Percentiles rank a stretch among this genome's conserved stretches.
These are phyloP conservation scores for Oryza coarctata DNA, from an alignment of 176 grass and related monocot species.

Conservation along the genomic window DNA sequence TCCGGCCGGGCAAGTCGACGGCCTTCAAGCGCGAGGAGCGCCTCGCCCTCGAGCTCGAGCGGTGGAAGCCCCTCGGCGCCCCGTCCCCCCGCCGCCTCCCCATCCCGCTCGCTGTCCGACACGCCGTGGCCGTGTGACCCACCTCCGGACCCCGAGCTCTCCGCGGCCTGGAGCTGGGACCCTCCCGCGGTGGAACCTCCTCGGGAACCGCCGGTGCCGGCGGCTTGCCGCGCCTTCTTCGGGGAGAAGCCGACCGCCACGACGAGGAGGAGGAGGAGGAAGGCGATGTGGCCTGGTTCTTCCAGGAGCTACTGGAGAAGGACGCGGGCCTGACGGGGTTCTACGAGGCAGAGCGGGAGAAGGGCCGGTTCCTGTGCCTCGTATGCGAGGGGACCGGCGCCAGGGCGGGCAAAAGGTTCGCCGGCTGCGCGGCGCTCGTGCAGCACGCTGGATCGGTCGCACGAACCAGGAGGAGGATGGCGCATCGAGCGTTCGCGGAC, in stretches of 20 bases:
- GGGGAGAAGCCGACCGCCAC: neutral
- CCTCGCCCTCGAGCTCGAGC: slow-evolving; percentile 43
- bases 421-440: slow-evolving; percentile 61
- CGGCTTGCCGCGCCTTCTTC: slow-evolving; percentile 49
- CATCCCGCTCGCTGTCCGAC: slow-evolving; percentile 17
- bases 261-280: slow-evolving; percentile 15
- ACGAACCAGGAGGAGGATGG: slow-evolving; percentile 41
- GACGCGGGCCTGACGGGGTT: slow-evolving; percentile 48
- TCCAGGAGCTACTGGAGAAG: slow-evolving; percentile 49
- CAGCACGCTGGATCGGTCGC: slow-evolving; percentile 61
- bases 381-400: slow-evolving; percentile 56
- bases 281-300: slow-evolving; percentile 41
- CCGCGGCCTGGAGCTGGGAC: slow-evolving; percentile 42
- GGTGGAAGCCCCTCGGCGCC: slow-evolving; percentile 54
- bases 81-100: slow-evolving; percentile 10
- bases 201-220: neutral
- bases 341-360: slow-evolving; percentile 54
- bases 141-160: neutral
- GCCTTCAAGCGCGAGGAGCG: slow-evolving; percentile 80
- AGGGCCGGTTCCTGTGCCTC: slow-evolving; percentile 59
- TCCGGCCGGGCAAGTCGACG: slow-evolving; percentile 52
- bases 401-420: slow-evolving; percentile 53
- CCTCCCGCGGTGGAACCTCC: neutral
- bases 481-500: slow-evolving; percentile 60
- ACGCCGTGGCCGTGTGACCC: slow-evolving; percentile 66